Evolutionary conservation across 805 yeast genomes (phyloP).

Genomic region (Lachancea meyersii): DNA sequence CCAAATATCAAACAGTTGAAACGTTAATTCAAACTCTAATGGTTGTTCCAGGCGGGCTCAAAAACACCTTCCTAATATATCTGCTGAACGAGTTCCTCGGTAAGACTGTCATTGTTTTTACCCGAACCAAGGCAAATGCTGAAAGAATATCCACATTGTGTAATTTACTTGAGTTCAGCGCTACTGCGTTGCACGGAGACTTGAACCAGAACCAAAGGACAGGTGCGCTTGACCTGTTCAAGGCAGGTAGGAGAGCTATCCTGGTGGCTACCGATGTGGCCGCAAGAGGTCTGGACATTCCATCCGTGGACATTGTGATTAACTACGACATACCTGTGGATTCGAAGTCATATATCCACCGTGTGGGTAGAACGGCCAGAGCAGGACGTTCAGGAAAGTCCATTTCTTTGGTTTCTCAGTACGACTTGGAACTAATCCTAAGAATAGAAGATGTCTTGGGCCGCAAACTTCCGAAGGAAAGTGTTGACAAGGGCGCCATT

Average conservation of each 20-base stretch:
- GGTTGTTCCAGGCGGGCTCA: conserved; percentile 88
- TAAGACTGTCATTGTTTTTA: conserved; percentile 81
- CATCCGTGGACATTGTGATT: conserved; percentile 89
- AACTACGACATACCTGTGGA: conserved; percentile 87
- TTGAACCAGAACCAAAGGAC: conserved; percentile 76
- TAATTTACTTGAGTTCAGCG: conserved; percentile 75
- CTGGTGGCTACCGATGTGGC: conserved; percentile 82
- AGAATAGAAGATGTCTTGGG: conserved; percentile 82
- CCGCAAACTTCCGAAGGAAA: conserved; percentile 80
- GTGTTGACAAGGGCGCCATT: conserved; percentile 70
- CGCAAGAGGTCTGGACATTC: conserved; percentile 93
- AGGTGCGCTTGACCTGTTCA: conserved; percentile 75
- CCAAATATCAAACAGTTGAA: conserved; percentile 87
- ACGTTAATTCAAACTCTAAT: conserved; percentile 84
- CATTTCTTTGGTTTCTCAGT: conserved; percentile 84
- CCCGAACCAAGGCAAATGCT: conserved; percentile 92
- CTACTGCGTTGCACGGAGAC: conserved; percentile 94
- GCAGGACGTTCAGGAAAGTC: conserved; percentile 89
- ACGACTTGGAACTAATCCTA: conserved; percentile 81
- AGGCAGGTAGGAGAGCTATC: conserved; percentile 61
- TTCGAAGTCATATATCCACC: conserved; percentile 88
- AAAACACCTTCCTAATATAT: conserved; percentile 80
- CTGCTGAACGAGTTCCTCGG: conserved; percentile 77
- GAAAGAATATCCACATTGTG: conserved; percentile 82
- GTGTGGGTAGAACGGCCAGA: conserved; percentile 98